These are phyloP conservation scores for Erythrophleum fordii DNA, from an alignment of 306 rosid species.

Conservation along the genomic window DNA sequence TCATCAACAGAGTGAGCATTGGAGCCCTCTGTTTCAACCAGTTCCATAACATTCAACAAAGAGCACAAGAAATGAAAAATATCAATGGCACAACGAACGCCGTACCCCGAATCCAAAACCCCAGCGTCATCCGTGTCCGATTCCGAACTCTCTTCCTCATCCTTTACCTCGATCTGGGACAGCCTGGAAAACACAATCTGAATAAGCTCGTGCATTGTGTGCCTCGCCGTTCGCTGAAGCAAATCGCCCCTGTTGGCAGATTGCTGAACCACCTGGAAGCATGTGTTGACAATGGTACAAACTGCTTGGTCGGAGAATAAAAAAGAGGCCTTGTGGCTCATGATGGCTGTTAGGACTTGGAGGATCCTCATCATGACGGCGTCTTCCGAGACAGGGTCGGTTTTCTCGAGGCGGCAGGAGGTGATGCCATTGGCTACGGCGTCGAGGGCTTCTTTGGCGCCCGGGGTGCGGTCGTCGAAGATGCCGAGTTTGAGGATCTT, in stretches of 20 bases:
- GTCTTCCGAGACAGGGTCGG: slow-evolving; percentile 69
- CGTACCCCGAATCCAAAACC: slow-evolving; percentile 57
- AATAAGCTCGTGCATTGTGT: slow-evolving; percentile 83
- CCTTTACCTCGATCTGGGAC: slow-evolving; percentile 57
- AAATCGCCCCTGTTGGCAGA: slow-evolving; percentile 68
- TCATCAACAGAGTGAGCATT: slow-evolving; percentile 63
- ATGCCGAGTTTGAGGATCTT: slow-evolving; percentile 71
- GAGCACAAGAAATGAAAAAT: slow-evolving; percentile 86
- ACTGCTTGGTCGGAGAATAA: slow-evolving; percentile 67
- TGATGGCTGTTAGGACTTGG: slow-evolving; percentile 57
- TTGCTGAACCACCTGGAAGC: slow-evolving; percentile 84
- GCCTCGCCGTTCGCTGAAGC: slow-evolving; percentile 72
- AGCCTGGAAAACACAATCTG: slow-evolving; percentile 67
- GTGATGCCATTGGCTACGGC: slow-evolving; percentile 59
- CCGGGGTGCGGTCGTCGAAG: slow-evolving; percentile 70
- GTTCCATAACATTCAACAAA: slow-evolving; percentile 72
- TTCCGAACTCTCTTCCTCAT: slow-evolving; percentile 47
- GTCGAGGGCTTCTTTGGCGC: slow-evolving; percentile 64
- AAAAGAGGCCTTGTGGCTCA: slow-evolving; percentile 68
- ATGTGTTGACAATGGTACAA: slow-evolving; percentile 69
- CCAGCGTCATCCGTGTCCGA: slow-evolving; percentile 51
- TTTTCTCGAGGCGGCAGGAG: slow-evolving; percentile 74
- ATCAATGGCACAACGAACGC: slow-evolving; percentile 72
- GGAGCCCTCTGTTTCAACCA: slow-evolving; percentile 64
- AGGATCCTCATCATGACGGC: slow-evolving; percentile 87